Evolutionary conservation across 345 rosid species (phyloP), one percentile per base, ranked within the genome.

Genomic region (Atalantia buxifolia): DNA sequence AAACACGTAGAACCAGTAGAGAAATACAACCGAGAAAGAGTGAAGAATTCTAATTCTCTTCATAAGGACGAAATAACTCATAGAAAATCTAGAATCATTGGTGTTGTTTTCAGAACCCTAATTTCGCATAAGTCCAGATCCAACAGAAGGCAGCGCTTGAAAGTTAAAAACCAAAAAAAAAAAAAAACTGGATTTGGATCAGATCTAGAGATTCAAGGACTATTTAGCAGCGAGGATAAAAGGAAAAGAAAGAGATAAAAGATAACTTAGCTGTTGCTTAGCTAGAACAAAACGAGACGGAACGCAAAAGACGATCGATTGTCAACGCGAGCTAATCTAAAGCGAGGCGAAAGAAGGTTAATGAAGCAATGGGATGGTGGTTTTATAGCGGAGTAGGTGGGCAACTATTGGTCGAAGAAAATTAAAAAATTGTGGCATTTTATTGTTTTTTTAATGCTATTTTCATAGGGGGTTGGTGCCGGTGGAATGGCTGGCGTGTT

Each of bases 1-100:
- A 83, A 95, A 90, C 45, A 89, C 99, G 87, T 93, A 93, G 40
- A 94, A 90, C 89, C 97, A 92, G 90, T 93, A 95, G 16, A 95
- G 94, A 70, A 91, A 95, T 12, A 91, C 97, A 80, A 95, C 97
- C 16, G 99, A 95, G 80, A 94, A 91, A 6, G 99, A 96, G 81
- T 96, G 99, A 24, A 92, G 78, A 76, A 92, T 81, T 60, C 94
- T 91, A 77, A 96, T 83, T 55, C 93, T 93, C 78, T 91, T 91
- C 87, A 89, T 91, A 77, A 84, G 86, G 59, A 86, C 84, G 18
- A 87, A 79, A 82, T 40, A 87, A 70, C 64, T 92, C 97, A 95
- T 88, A 86, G 86, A 89, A 80, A 80, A 83, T 77, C 87, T 65
- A 83, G 80, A 79, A 69, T 77, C 94, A 91, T 92, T 36, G 81